phyloP scores from a whole-genome alignment of 495 filamentous ascomycete genomes.

The Daldinia loculata region DNA sequence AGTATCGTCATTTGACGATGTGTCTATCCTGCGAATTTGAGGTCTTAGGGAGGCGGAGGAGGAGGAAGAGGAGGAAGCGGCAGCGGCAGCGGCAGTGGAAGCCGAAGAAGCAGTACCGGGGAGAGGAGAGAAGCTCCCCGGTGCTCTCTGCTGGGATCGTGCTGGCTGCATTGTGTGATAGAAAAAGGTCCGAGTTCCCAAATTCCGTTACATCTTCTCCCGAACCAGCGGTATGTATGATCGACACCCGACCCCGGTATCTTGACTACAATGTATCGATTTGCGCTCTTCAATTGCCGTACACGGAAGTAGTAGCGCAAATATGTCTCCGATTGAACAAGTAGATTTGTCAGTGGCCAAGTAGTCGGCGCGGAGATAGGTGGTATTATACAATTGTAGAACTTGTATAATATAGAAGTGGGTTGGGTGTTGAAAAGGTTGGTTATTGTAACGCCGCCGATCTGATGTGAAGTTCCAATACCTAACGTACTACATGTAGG shows the following conservation, averaged over 20 bases:
- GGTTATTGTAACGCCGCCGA: not conserved
- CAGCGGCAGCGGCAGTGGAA: slow-evolving; percentile 37
- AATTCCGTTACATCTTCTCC: slow-evolving; percentile 51
- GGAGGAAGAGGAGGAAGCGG: slow-evolving; percentile 6
- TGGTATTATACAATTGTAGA: slow-evolving; percentile 13
- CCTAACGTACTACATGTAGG: too few species aligned
- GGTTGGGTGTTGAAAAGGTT: not conserved
- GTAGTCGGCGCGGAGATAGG: slow-evolving; percentile 12
- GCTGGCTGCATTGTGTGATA: slow-evolving; percentile 58
- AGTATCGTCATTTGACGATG: slow-evolving; percentile 55
- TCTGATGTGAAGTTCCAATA: not conserved
- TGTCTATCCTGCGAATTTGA: slow-evolving; percentile 53
- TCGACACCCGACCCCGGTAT: slow-evolving; percentile 17
- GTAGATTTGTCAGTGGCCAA: slow-evolving; percentile 6
- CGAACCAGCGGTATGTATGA: slow-evolving; percentile 25
- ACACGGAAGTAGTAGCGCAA: not conserved
- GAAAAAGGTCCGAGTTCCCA: slow-evolving; percentile 27
- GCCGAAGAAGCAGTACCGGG: slow-evolving; percentile 40
- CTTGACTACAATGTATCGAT: slow-evolving; percentile 7
- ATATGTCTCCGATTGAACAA: slow-evolving; percentile 5
- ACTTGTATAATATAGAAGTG: not conserved
- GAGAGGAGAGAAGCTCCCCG: slow-evolving; percentile 66
- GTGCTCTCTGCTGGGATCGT: slow-evolving; percentile 57
- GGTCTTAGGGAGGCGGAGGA: slow-evolving; percentile 50
- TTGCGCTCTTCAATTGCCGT: slow-evolving; percentile 26